These are phyloP conservation scores for Globisporangium takayamanum DNA, from an alignment of 352 stramenopile genomes.

Conservation along the genomic window DNA sequence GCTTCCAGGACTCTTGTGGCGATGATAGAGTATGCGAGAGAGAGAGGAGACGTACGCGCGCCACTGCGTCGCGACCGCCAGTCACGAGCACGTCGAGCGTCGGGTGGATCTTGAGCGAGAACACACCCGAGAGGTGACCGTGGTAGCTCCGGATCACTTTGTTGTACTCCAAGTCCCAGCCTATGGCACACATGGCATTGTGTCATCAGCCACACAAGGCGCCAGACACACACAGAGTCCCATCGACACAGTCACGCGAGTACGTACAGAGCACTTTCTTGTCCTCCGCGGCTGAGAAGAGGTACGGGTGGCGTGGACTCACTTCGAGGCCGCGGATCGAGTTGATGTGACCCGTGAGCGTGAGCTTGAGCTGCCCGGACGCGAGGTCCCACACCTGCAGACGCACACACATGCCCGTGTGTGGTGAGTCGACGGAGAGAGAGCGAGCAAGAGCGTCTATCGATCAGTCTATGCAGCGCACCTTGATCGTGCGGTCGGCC, in stretches of 20 bases:
- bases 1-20: too few species aligned
- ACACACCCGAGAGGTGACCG: slow-evolving; percentile 98
- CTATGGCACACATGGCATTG: slow-evolving; percentile 7
- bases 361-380: slow-evolving; percentile 96
- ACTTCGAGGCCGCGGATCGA: slow-evolving; percentile 96
- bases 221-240: background rate
- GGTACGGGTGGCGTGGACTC: slow-evolving; percentile 93
- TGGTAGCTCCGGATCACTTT: slow-evolving; percentile 99
- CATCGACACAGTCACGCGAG: background rate
- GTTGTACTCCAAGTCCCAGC: slow-evolving; percentile 99
- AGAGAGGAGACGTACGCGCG: slow-evolving; percentile 37
- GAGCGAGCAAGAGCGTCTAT: background rate
- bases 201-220: background rate
- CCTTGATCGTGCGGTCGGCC: slow-evolving; percentile 97
- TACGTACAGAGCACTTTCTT: slow-evolving; percentile 95
- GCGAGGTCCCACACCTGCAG: slow-evolving; percentile 91
- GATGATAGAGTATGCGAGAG: slow-evolving; percentile 1
- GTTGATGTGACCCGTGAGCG: slow-evolving; percentile 98
- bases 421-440: background rate
- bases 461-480: slow-evolving; percentile 11
- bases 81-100: slow-evolving; percentile 98
- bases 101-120: slow-evolving; percentile 96
- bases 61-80: slow-evolving; percentile 89
- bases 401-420: background rate
- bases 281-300: slow-evolving; percentile 98